Conservation (phyloP, 768 basidiomycete species). For the Mycena galericulata region DNA sequence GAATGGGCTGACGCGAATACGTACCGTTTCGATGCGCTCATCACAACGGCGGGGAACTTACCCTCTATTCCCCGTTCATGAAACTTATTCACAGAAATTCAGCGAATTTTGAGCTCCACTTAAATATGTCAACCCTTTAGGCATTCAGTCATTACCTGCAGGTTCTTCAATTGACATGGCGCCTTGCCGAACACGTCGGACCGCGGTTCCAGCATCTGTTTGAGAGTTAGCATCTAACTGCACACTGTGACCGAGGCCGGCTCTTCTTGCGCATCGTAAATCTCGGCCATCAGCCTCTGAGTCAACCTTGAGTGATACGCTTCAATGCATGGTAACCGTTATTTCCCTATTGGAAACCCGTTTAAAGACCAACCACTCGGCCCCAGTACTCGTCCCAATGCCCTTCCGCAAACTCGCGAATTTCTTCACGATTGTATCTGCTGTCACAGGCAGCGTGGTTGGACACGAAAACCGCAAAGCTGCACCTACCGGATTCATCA, state of each 20-base stretch:
- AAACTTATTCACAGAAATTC: neutral
- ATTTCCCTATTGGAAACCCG: constrained; percentile 11
- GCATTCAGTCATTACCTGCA: neutral
- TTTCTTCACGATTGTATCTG: constrained; percentile 1
- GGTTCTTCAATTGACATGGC: neutral
- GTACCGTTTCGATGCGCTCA: too few relatives aligned
- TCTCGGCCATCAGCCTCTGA: constrained; percentile 12
- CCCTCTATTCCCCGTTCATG: too few relatives aligned
- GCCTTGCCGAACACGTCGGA: too few relatives aligned
- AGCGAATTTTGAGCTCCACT: neutral
- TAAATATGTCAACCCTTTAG: neutral
- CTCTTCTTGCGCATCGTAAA: constrained; percentile 11
- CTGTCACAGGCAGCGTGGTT: constrained; percentile 6
- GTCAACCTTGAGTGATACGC: constrained; percentile 12
- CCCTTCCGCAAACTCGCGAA: neutral
- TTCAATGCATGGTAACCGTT: constrained; percentile 9
- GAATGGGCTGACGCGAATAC: too few relatives aligned
- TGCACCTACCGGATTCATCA: constrained; percentile 10
- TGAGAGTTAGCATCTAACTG: neutral
- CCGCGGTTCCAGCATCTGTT: neutral
- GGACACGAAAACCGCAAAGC: constrained; percentile 12
- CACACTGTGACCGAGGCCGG: neutral
- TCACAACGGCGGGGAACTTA: too few relatives aligned
- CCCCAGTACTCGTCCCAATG: neutral
- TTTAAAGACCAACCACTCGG: neutral